Conservation (phyloP, 768 basidiomycete genomes). For the Lyophyllum atratum region DNA sequence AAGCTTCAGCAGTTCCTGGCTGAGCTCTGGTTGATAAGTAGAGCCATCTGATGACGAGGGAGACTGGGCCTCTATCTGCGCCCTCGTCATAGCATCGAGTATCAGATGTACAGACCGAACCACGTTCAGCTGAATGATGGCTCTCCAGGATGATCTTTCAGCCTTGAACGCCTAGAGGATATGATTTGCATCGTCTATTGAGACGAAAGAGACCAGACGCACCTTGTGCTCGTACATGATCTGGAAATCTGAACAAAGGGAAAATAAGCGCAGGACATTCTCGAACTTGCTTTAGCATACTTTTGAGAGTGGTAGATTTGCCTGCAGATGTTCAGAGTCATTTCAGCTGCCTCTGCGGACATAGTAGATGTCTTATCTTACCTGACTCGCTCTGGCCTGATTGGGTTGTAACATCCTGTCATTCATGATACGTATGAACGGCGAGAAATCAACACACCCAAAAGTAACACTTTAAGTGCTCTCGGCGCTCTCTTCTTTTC, state of each 20-base stretch:
- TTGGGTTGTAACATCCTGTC: neutral
- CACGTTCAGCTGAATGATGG: constrained; percentile 70
- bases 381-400: constrained; percentile 83
- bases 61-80: constrained; percentile 20
- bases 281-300: constrained; percentile 40
- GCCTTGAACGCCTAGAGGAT: constrained; percentile 49
- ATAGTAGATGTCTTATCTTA: constrained; percentile 31
- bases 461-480: constrained; percentile 58
- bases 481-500: constrained; percentile 49
- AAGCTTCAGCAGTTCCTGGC: constrained; percentile 50
- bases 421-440: neutral
- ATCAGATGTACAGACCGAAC: constrained; percentile 68
- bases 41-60: constrained; percentile 20
- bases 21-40: constrained; percentile 36
- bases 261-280: neutral
- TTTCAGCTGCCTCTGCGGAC: neutral
- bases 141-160: constrained; percentile 66
- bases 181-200: neutral
- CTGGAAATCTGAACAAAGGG: constrained; percentile 60
- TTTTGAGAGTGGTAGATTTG: constrained; percentile 81
- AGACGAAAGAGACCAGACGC: constrained; percentile 8
- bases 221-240: constrained; percentile 65
- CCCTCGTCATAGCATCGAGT: constrained; percentile 51
- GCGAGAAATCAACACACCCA: constrained; percentile 43
- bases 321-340: constrained; percentile 38